phyloP scores from a whole-genome alignment of 2,329 filamentous ascomycete species.

The Colletotrichum sp. region DNA sequence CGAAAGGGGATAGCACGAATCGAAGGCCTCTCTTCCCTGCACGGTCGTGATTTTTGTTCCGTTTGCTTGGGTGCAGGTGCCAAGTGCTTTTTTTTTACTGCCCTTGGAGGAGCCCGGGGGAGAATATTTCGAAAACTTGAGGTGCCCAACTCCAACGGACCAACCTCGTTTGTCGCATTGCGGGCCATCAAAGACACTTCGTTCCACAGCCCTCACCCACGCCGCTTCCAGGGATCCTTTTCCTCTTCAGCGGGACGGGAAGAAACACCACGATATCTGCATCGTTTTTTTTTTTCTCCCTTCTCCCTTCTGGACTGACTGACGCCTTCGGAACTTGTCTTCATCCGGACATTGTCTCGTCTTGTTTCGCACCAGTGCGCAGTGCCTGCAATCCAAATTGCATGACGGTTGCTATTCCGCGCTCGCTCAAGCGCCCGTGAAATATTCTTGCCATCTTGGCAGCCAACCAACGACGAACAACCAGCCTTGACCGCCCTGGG shows the following conservation, averaged over 20 bases:
- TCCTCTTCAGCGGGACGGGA: neutral
- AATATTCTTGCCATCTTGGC: conserved; percentile 7
- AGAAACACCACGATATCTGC: neutral
- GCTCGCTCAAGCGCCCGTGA: conserved; percentile 5
- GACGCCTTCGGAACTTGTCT: neutral
- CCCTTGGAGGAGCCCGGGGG: neutral
- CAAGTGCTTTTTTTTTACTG: neutral
- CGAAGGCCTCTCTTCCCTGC: neutral
- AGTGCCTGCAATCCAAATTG: neutral
- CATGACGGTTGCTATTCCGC: conserved; percentile 12
- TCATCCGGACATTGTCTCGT: neutral
- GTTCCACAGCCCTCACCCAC: neutral
- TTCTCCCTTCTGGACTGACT: neutral
- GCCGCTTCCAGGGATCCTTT: neutral
- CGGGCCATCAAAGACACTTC: neutral
- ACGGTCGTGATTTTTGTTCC: conserved; percentile 6
- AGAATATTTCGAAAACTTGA: neutral
- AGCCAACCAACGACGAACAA: neutral
- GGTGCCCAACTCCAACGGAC: neutral
- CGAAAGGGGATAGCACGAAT: conserved; percentile 9
- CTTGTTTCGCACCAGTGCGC: neutral
- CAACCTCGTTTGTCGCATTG: neutral
- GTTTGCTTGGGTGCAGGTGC: neutral
- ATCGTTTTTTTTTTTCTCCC: neutral
- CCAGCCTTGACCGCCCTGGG: neutral